Base-by-base conservation (phyloP, 2,329 filamentous ascomycete species). In the Penicillium sp. region DNA sequence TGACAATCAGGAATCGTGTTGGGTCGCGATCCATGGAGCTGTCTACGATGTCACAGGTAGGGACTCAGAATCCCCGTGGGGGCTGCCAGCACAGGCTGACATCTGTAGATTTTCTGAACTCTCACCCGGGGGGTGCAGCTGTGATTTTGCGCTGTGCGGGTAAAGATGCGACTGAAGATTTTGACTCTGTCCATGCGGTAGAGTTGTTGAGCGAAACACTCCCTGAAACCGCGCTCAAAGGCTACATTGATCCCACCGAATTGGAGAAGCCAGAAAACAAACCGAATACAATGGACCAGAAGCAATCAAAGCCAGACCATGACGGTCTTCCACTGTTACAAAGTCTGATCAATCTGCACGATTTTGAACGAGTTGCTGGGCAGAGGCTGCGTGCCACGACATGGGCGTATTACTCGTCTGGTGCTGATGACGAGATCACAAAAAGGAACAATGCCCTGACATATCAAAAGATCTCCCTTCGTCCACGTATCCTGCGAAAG, bases 11-110 rank as follows among this genome's bases (percentile, higher is more conserved):
- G 67, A 77, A 10, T 80, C 82, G 46, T 80, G 79, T 58, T 83
- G 80, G 80, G 71, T 83, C 10, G 77, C 77, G 0, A 73, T 83
- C 4, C 76, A 81, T 53, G 76, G 75, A 2, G 79, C 78, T 43
- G 80, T 82, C 5, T 81, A 82, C 61, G 79, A 82, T 63, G 75
- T 75, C 5, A 81, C 79, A 2, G 74, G 72, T 60, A 11, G 5
- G 55, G 10, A n/a, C 12, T 12, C 5, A 22, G 4, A n/a, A 36
- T 41, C 17, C 3, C 3, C 1, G 7, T 10, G 11, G n/a, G 2
- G n/a, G 25, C 0, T 17, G 14, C 11, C 22, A 30, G 0, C 3
- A 17, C 11, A 14, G n/a, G 16, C 42, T 43, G 8, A 53, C 12
- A 10, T 19, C 2, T n/a, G 9, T 36, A 73, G 71, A 69, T 3